Evolutionary conservation across 371 early-diverging fungal species (phyloP).

Genomic region (Mucor plumbeus): DNA sequence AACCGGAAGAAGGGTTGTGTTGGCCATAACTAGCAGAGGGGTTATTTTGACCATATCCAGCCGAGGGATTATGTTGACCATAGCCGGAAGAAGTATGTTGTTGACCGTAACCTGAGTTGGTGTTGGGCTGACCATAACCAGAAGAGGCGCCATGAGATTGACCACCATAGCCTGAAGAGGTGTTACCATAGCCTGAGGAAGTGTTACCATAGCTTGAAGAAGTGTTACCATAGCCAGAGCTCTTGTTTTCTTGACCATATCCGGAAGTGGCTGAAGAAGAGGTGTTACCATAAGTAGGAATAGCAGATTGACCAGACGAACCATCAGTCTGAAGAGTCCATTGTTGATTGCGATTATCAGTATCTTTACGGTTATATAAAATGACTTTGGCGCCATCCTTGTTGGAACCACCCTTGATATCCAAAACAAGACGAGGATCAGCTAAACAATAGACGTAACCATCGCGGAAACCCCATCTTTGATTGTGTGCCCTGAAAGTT

Average conservation of each 20-base stretch:
- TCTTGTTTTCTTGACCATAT: neutral
- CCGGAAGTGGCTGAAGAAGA: neutral
- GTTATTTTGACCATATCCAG: neutral
- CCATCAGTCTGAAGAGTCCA: slow-evolving; percentile 43
- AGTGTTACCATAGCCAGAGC: neutral
- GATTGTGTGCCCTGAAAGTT: slow-evolving; percentile 44
- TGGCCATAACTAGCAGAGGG: neutral
- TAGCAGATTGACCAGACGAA: neutral
- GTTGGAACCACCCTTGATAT: slow-evolving; percentile 32
- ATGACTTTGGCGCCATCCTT: slow-evolving; percentile 25
- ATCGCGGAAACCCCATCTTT: slow-evolving; percentile 50
- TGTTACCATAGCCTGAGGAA: neutral
- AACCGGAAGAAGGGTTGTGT: neutral
- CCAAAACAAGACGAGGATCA: slow-evolving; percentile 50
- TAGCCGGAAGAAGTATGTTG: neutral
- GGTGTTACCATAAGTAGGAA: neutral
- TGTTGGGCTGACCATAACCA: neutral
- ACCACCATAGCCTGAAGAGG: neutral
- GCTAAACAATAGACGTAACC: slow-evolving; percentile 46
- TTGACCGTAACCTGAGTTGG: neutral
- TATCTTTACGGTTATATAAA: slow-evolving; percentile 27
- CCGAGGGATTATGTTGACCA: neutral
- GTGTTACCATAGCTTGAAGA: neutral
- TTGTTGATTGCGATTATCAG: slow-evolving; percentile 40
- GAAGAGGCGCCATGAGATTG: neutral